phyloP scores from a whole-genome alignment of 2,329 filamentous ascomycete species.

The Cercospora zeina region DNA sequence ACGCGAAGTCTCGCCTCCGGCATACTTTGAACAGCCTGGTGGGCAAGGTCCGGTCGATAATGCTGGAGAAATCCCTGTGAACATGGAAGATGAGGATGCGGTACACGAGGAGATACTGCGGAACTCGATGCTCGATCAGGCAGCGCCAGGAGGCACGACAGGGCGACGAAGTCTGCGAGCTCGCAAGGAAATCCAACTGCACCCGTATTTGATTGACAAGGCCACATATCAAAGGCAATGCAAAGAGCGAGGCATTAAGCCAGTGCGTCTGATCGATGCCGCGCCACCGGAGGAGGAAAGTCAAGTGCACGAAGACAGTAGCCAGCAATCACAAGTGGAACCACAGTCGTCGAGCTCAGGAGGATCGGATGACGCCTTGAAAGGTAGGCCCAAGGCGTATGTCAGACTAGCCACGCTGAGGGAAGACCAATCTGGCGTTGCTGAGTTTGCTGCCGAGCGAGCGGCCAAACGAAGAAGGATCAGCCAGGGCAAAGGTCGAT shows the following conservation, averaged over 20 bases:
- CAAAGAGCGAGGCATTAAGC: constrained; percentile 47
- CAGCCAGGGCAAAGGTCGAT: neutral
- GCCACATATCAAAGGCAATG: constrained; percentile 48
- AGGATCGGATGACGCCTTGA: neutral
- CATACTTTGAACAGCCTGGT: constrained; percentile 7
- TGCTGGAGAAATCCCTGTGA: neutral
- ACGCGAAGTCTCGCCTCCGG: constrained; percentile 30
- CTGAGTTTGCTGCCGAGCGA: neutral
- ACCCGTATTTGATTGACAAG: constrained; percentile 51
- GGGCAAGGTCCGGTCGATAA: no score
- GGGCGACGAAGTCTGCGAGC: constrained; percentile 44
- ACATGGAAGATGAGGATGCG: neutral
- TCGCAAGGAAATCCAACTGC: constrained; percentile 51
- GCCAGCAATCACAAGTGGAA: constrained; percentile 9
- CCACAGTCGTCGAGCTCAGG: neutral
- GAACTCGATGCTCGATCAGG: constrained; percentile 6
- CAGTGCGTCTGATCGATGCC: constrained; percentile 42
- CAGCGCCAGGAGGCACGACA: neutral
- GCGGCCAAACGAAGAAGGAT: constrained; percentile 13
- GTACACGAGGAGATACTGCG: constrained; percentile 8
- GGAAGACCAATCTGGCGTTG: neutral
- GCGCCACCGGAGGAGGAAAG: constrained; percentile 22
- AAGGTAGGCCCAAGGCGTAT: constrained; percentile 3
- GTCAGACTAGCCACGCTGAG: neutral
- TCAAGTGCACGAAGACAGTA: constrained; percentile 20